Evolutionary conservation across 2,329 filamentous ascomycete genomes (phyloP).

Genomic region (Ascochyta lentis): DNA sequence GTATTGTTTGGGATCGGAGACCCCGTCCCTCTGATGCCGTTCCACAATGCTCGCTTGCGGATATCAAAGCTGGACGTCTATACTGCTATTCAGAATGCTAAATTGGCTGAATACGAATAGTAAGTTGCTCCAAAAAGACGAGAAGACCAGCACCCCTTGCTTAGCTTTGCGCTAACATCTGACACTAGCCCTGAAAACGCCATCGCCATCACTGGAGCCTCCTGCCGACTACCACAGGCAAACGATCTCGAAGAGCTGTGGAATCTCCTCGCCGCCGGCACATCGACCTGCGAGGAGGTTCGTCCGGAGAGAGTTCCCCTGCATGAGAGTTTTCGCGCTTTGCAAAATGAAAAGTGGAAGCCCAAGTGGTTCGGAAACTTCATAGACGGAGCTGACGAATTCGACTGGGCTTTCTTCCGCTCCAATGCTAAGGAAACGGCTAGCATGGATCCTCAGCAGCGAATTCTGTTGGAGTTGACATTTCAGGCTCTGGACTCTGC

Average conservation of each 20-base stretch:
- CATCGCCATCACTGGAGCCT: conserved; percentile 27
- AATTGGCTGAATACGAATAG: conserved; percentile 11
- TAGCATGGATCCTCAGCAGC: conserved; percentile 33
- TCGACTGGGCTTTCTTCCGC: conserved; percentile 44
- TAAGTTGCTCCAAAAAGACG: conserved; percentile 1
- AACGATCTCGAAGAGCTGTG: conserved; percentile 18
- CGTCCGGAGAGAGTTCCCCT: conserved; percentile 6
- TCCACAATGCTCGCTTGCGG: conserved; percentile 18
- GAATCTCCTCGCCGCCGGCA: conserved; percentile 13
- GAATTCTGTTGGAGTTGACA: conserved; percentile 28
- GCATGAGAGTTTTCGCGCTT: not conserved
- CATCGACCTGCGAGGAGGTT: conserved; percentile 5
- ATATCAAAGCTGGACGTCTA: conserved; percentile 20
- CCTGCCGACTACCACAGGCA: conserved; percentile 19
- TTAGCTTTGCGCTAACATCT: conserved; percentile 4
- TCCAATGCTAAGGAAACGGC: conserved; percentile 22
- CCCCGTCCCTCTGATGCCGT: conserved; percentile 24
- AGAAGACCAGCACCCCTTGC: not conserved
- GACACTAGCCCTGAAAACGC: not conserved
- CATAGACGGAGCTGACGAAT: conserved; percentile 28
- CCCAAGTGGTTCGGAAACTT: conserved; percentile 22
- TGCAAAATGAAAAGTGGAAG: not conserved
- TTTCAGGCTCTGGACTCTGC: conserved; percentile 48
- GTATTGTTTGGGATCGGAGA: conserved; percentile 32
- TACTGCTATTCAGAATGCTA: not conserved